Base-by-base conservation (phyloP, 2,329 filamentous ascomycete species). In the Samsoniella hepiali region DNA sequence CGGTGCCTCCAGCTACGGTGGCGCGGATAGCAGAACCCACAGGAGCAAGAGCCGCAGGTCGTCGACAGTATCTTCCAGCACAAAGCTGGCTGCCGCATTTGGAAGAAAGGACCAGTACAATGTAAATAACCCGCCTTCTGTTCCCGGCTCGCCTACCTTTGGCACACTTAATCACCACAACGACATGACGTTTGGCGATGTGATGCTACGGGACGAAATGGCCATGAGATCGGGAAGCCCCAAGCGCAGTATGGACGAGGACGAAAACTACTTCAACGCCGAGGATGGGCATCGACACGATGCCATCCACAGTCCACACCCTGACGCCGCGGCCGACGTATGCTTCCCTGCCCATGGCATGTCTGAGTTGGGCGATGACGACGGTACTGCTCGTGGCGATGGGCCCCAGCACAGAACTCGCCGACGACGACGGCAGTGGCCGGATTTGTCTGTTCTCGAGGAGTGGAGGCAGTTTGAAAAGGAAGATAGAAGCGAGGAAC, bases 381-480 rank as follows among this genome's bases (percentile, higher is more conserved):
- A 95, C 56, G 75, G 82, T 8, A 78, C 78, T 50, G 75, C 79
- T 5, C 82, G 83, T 5, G 60, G 45, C 32, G 79, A 77, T 69
- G 66, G 72, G 67, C 70, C 76, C 71, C 73, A 70, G n/a, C 72
- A 70, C 55, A 69, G 73, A 50, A 69, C 75, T 10, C 79, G 88
- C 22, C 84, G 91, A 32, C 84, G 90, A 62, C 84, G 87, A 49
- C 81, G 86, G 42, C 88, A 89, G 68, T 98, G 93, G 93, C 95
- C 95, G 0, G 93, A 98, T 73, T 79, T 98, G 17, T 81, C 85
- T 1, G 86, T 91, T 5, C 79, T 99, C 11, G 91, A 97, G 64
- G 91, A 96, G 67, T 99, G 93, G 93, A 92, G 89, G 66, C 85
- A 85, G 4, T 88, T 94, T 68, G 95, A 99, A 75, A 97, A 96